Evolutionary conservation across 768 basidiomycete genomes (phyloP).

Genomic region (Kwoniella newhampshirensis): DNA sequence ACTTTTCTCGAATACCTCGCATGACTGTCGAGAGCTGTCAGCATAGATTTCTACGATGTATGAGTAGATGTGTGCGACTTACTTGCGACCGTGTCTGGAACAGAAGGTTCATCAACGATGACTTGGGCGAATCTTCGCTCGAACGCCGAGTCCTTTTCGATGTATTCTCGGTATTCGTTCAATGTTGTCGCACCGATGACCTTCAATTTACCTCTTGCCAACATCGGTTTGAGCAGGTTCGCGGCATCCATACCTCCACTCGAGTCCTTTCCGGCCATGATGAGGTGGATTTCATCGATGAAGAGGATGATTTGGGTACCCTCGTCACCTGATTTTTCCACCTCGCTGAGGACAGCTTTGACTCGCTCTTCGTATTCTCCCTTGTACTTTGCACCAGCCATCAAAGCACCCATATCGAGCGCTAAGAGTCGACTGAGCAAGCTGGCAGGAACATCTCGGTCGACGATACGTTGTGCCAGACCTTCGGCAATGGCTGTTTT

Average conservation of each 20-base stretch:
- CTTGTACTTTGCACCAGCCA: constrained; percentile 64
- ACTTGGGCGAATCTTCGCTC: constrained; percentile 93
- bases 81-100: constrained; percentile 82
- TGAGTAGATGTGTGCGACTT: too few relatives aligned
- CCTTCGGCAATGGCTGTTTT: constrained; percentile 96
- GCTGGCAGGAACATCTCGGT: constrained; percentile 65
- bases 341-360: constrained; percentile 85
- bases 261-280: constrained; percentile 74
- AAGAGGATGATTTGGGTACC: constrained; percentile 84
- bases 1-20: constrained; percentile 90
- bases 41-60: too few relatives aligned
- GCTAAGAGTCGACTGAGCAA: constrained; percentile 57
- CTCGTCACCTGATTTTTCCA: constrained; percentile 80
- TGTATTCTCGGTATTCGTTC: constrained; percentile 75
- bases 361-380: constrained; percentile 97
- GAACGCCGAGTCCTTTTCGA: constrained; percentile 69
- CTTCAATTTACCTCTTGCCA: constrained; percentile 70
- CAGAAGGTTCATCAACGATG: constrained; percentile 83
- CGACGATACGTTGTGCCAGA: constrained; percentile 90
- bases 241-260: constrained; percentile 86
- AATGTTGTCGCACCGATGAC: constrained; percentile 79
- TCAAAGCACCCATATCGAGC: constrained; percentile 88
- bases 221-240: constrained; percentile 85
- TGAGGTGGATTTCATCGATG: constrained; percentile 87
- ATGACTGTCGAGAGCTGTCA: constrained; percentile 58